A percentile compares a stretch with the other conserved stretches of the same genome.
These are phyloP conservation scores for Rhypophila decipiens DNA, from an alignment of 495 filamentous ascomycete species.

Conservation along the genomic window DNA sequence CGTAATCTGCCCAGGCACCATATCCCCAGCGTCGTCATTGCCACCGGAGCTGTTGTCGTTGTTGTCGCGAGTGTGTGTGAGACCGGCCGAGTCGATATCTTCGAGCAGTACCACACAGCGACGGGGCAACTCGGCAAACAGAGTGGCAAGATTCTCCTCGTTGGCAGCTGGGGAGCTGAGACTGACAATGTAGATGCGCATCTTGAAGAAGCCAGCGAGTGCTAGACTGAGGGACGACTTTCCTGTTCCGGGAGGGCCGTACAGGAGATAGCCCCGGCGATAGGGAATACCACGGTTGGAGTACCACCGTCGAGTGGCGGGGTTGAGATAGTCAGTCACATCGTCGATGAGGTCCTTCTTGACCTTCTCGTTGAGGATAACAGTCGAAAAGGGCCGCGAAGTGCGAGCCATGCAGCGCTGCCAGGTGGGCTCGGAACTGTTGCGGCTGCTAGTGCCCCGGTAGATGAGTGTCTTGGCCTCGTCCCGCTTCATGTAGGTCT, in stretches of 20 bases:
- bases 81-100: conserved; percentile 65
- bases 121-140: conserved; percentile 64
- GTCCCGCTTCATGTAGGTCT: conserved; percentile 51
- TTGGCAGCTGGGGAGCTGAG: conserved; percentile 57
- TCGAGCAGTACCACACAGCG: conserved; percentile 68
- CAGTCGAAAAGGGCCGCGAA: conserved; percentile 75
- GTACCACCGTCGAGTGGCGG: conserved; percentile 72
- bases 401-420: conserved; percentile 53
- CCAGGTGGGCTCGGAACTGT: conserved; percentile 35
- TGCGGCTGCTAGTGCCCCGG: conserved; percentile 41
- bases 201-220: conserved; percentile 62
- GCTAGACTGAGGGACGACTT: conserved; percentile 58
- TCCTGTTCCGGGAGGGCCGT: conserved; percentile 81
- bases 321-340: conserved; percentile 83
- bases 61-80: conserved; percentile 54
- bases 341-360: conserved; percentile 73
- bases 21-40: conserved; percentile 10
- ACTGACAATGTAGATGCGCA: conserved; percentile 64
- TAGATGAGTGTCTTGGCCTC: conserved; percentile 61
- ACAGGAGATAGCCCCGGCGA: conserved; percentile 76
- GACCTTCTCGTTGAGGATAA: conserved; percentile 69
- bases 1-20: conserved; percentile 23
- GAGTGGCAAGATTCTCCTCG: conserved; percentile 62
- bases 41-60: conserved; percentile 5
- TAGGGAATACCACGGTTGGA: conserved; percentile 66